Evolutionary conservation across 352 stramenopile genomes (phyloP), one percentile per base, ranked within the genome.

Genomic region (Saprolegnia parasitica): DNA sequence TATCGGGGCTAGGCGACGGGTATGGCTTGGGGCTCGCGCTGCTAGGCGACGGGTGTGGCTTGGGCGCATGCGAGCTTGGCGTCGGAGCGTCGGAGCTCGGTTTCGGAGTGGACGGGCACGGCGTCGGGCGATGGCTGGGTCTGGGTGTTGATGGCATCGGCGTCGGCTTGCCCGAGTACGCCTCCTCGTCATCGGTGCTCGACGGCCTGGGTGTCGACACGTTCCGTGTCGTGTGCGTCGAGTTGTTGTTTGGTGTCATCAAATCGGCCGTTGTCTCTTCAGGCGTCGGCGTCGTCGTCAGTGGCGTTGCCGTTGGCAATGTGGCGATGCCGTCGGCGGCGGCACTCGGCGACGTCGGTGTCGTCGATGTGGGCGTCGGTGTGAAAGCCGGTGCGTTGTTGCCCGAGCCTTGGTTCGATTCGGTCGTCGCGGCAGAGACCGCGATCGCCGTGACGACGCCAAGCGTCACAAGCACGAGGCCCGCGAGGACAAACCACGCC

Each of bases 301-400:
- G 29, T 35, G 29, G 29, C 29, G 29, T 35, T 5, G 29, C 2
- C 29, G 47, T 55, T 2, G 47, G 47, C 24, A 29, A 2, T 55
- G 52, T 24, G 3, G 20, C 13, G 3, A 16, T 35, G 29, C 29
- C 5, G 29, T 35, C 29, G 29, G 2, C 29, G 29, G 29, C 29
- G 29, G 29, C 29, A 35, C 29, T 35, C 29, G 29, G 42, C 13
- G 42, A 49, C 13, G 52, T 24, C 20, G 52, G 52, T 11, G 52
- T 24, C 13, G 11, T 60, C 24, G 52, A 60, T 3, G 52, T 26
- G 3, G 52, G 52, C 3, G 20, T 20, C 52, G 24, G 24, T 11
- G 52, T 60, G 42, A n/a, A 49, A 4, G 42, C 13, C 42, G 52
- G 52, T 60, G 52, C 24, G 35, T 60, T 60, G 35, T 60, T 60